Evolutionary conservation across 345 rosid genomes (phyloP), one percentile per base, ranked within the genome.

Genomic region (Chamaenerion angustifolium): DNA sequence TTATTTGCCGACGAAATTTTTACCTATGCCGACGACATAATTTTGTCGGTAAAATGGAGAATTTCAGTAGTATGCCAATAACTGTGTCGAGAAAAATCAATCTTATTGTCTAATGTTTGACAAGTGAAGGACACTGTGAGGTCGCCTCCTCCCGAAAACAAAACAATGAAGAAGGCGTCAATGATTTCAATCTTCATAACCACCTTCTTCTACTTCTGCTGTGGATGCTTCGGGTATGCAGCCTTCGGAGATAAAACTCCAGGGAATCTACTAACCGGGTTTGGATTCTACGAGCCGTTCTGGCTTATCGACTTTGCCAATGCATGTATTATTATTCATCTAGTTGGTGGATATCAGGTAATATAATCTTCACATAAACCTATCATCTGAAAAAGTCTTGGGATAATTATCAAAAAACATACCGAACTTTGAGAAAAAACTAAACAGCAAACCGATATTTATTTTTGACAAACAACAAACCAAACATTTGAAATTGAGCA

Each of bases 241-340:
- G 83, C 83, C 6, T 74, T 78, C 10, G 83, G 83, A 27, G 63
- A 78, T 0, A 48, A 35, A 10, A 71, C 79, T 0, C 80, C 80
- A 0, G 80, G 83, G 48, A 78, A 78, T 54, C 63, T 78, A 21
- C 49, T 78, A 46, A 78, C 80, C 2, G 80, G 80, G 1, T 71
- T 77, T 13, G 79, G 78, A 35, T 74, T 71, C 63, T 69, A 61
- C 3, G 77, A 74, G 49, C 76, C 80, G 0, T 74, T 61, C 18
- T 78, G 83, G 83, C 76, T 78, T 10, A 43, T 78, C 4, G 76
- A 74, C 55, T 59, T 78, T 1, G 83, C 83, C 0, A 74, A 78
- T n/a, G 72, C 63, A 4, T 69, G 72, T 58, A 56, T 78, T 14
- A 58, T 78, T 13, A 8, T 69, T 65, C 83, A 78, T 62, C 58